Conservation (phyloP, 164 flowering plant genomes). For the Piper longum region DNA sequence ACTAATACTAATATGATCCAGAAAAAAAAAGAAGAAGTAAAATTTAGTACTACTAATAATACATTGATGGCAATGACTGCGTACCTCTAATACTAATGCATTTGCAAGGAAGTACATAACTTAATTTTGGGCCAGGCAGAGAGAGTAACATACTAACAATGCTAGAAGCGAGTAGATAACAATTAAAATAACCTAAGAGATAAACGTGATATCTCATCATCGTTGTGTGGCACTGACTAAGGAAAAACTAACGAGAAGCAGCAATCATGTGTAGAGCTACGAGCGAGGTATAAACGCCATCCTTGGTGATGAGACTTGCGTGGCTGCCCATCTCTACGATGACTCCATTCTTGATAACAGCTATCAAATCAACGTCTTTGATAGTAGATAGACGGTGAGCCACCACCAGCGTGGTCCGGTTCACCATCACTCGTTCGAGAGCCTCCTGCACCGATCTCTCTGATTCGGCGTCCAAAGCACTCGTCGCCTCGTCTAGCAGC, state of each 20-base stretch:
- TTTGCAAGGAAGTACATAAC: no score
- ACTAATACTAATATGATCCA: no score
- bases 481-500: conserved; percentile 67
- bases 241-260: conserved; percentile 1
- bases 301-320: conserved; percentile 31
- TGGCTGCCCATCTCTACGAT: conserved; percentile 71
- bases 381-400: conserved; percentile 75
- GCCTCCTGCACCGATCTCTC: conserved; percentile 75
- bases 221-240: no score
- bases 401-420: conserved; percentile 63
- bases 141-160: not conserved
- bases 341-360: conserved; percentile 57
- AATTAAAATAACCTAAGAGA: not conserved
- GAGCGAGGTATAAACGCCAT: conserved; percentile 50
- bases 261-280: conserved; percentile 38
- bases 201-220: not conserved
- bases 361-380: conserved; percentile 52
- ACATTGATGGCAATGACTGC: no score
- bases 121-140: no score
- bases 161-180: not conserved
- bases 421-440: conserved; percentile 51
- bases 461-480: conserved; percentile 68
- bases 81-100: no score
- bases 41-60: no score
- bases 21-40: no score